A percentile compares a stretch with the other conserved stretches of the same genome.
These are phyloP conservation scores for Phialemoniopsis sp. DNA, from an alignment of 2,329 filamentous ascomycete genomes.

Conservation along the genomic window DNA sequence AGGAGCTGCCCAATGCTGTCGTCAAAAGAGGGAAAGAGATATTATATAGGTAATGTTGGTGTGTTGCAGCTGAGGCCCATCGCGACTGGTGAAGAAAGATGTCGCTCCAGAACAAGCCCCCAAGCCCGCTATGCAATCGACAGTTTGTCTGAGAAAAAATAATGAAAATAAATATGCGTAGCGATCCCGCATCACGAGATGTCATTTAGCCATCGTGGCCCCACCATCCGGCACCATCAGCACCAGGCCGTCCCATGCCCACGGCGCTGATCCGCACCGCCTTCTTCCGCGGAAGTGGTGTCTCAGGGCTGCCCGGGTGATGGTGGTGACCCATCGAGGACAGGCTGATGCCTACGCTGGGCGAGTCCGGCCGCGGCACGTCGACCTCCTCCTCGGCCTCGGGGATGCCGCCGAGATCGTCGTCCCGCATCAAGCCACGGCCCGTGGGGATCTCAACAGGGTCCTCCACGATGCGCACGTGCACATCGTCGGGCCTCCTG, in stretches of 20 bases:
- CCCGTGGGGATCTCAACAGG: constrained; percentile 8
- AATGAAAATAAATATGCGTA: too few relatives aligned
- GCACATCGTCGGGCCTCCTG: constrained; percentile 1
- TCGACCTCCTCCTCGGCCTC: constrained; percentile 10
- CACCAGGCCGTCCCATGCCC: constrained; percentile 9
- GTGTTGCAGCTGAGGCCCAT: too few relatives aligned
- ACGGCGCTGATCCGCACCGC: constrained; percentile 29
- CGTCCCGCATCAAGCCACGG: neutral
- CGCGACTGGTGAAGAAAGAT: too few relatives aligned
- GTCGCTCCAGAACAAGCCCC: too few relatives aligned
- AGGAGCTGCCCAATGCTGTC: too few relatives aligned
- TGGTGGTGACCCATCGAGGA: neutral
- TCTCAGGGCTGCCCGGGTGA: constrained; percentile 3
- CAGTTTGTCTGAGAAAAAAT: too few relatives aligned
- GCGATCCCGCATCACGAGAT: too few relatives aligned
- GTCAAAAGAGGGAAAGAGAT: too few relatives aligned
- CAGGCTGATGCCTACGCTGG: constrained; percentile 11
- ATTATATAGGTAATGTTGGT: too few relatives aligned
- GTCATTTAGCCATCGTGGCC: constrained; percentile 6
- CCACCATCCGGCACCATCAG: too few relatives aligned
- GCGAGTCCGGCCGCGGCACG: constrained; percentile 24
- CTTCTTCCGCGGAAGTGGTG: constrained; percentile 23
- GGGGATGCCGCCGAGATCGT: too few relatives aligned
- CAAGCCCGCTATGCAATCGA: too few relatives aligned
- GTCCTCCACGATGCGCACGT: constrained; percentile 8